Evolutionary conservation across 805 yeast species (phyloP), one percentile per base, ranked within the genome.

Genomic region (Yamadazyma paraphyllophila): DNA sequence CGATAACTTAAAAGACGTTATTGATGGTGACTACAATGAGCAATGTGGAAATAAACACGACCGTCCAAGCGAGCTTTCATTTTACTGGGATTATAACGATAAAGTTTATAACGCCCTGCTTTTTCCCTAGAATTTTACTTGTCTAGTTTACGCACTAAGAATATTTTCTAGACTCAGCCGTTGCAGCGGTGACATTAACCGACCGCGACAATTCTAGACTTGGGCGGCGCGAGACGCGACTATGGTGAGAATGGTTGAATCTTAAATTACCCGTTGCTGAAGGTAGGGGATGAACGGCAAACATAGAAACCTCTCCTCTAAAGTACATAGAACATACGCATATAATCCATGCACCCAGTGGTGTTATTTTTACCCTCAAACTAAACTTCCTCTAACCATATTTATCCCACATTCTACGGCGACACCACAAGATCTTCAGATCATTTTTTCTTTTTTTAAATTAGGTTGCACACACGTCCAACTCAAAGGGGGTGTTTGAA

Each of bases 61-160:
- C 10, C 9, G 39, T 1, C 66, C 71, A 5, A 30, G 51, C n/a
- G 46, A 56, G 15, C 52, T 71, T 17, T 54, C 68, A 1, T 72
- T 72, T 54, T 71, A 62, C 58, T 72, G 77, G 77, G 72, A 71
- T 52, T 71, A 61, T 40, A 41, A 46, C 25, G 12, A 12, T 12
- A 26, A 12, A 3, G 25, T 20, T 11, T 46, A 46, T 25, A 31
- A 36, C 17, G 48, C 49, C 20, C 39, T 38, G 11, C 15, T 41
- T 16, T 35, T 15, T 17, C 26, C 38, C 26, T 35, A 35, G 17
- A 10, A 13, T 20, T 20, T 20, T 20, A 20, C 24, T 20, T 20
- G 3, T 4, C 24, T 20, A 13, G 16, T 12, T 27, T 8, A 16
- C 15, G 20, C 36, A 30, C 26, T 12, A 24, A 25, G 15, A 29